Percentiles rank a stretch among this genome's conserved stretches.
Evolutionary conservation across 805 yeast genomes (phyloP).

Genomic region (Sungouiozyma intestinalis): DNA sequence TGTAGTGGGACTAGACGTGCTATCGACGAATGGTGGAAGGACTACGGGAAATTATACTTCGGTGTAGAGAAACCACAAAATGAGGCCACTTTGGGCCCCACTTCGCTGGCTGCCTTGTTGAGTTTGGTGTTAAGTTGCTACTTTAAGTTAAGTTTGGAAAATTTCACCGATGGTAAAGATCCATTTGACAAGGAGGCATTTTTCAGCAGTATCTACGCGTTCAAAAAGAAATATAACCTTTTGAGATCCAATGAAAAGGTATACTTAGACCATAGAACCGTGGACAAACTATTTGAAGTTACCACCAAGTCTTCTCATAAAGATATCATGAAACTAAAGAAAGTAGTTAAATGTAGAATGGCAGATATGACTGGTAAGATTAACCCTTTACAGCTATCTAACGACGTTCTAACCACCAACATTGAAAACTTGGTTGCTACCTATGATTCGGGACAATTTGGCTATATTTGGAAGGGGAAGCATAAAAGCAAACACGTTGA

Average conservation of each 20-base stretch:
- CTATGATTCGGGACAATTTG: conserved; percentile 25
- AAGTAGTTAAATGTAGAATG: conserved; percentile 61
- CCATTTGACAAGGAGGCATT: conserved; percentile 69
- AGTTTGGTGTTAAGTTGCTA: conserved; percentile 66
- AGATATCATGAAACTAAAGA: conserved; percentile 45
- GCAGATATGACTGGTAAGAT: conserved; percentile 47
- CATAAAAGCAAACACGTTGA: conserved; percentile 33
- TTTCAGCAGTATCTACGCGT: conserved; percentile 54
- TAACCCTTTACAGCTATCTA: conserved; percentile 26
- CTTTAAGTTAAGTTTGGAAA: conserved; percentile 49
- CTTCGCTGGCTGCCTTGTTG: conserved; percentile 66
- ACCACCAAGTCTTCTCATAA: conserved; percentile 35
- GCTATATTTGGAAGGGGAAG: conserved; percentile 41
- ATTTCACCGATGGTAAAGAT: conserved; percentile 61
- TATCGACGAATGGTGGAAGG: conserved; percentile 70
- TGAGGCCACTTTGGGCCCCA: conserved; percentile 49
- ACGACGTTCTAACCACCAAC: conserved; percentile 33
- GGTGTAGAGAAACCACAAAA: conserved; percentile 28
- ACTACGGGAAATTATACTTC: conserved; percentile 42
- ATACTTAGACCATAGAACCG: conserved; percentile 48
- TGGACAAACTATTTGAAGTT: conserved; percentile 37
- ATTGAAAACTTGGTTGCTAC: conserved; percentile 25
- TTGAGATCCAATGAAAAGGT: conserved; percentile 31
- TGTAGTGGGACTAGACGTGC: conserved; percentile 75
- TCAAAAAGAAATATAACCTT: conserved; percentile 61